Evolutionary conservation across 495 filamentous ascomycete species (phyloP), one percentile per base, ranked within the genome.

Genomic region (Aspergillus haitiensis): DNA sequence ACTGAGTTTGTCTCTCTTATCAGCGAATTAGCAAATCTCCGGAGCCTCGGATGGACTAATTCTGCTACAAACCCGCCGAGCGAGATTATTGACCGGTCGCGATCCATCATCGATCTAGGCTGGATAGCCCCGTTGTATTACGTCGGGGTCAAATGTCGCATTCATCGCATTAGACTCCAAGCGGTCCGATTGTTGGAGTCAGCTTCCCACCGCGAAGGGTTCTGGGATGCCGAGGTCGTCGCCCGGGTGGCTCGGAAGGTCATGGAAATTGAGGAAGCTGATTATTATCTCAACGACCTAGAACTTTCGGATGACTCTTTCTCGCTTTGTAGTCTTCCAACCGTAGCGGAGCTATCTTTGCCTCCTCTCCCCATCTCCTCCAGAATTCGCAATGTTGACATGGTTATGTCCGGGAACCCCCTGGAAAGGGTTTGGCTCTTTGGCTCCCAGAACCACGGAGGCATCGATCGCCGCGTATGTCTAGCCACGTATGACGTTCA

Each of bases 141-240:
- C 65, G 74, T 75, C 0, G 81, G 79, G 1, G 56, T 82, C n/a
- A 84, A 84, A 60, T 87, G 84, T 55, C 82, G 82, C n/a, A 71
- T 78, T n/a, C 72, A 64, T 15, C 63, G 61, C 2, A 67, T 84
- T 33, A 65, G 83, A 42, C 63, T 67, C 5, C 67, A 76, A 7
- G 82, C 82, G 0, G 64, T 85, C 13, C 32, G 52, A 12, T 60
- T 81, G 9, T 61, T 87, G 12, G 52, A 60, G 18, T 46, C 55
- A 0, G 58, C 66, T 7, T 61, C 69, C 6, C 81, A 85, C 62
- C 72, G 78, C 33, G 85, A 86, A 64, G 84, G 79, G 0, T 70
- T 82, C 2, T 88, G 82, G 81, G 50, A 58, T 47, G 58, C 58
- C 35, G 40, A 46, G 50, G 58, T 52, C 35, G 59, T 55, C 18